Conservation (phyloP, 164 flowering plant genomes). For the Santalum album region DNA sequence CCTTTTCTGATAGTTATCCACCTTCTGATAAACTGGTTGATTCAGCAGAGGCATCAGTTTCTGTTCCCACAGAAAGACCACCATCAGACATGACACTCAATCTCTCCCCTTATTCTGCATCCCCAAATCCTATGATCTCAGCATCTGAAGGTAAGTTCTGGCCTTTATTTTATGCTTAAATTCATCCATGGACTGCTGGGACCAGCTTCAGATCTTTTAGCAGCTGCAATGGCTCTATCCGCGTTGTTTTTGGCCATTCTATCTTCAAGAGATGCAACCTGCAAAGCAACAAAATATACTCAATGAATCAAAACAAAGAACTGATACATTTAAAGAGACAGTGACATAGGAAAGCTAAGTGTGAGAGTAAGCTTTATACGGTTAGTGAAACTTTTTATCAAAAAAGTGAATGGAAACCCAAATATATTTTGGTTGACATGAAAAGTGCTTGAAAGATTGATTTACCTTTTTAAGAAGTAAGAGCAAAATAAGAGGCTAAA, state of each 20-base stretch:
- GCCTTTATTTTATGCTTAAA: slow-evolving; percentile 29
- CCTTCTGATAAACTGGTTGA: slow-evolving; percentile 19
- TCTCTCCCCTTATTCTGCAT: slow-evolving; percentile 48
- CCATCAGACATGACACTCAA: slow-evolving; percentile 60
- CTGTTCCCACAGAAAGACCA: slow-evolving; percentile 53
- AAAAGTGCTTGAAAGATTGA: too few species aligned
- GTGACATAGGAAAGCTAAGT: too few species aligned
- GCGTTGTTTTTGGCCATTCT: slow-evolving; percentile 72
- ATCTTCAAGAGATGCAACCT: slow-evolving; percentile 84
- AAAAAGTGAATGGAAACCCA: too few species aligned
- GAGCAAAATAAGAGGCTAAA: too few species aligned
- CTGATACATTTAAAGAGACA: too few species aligned
- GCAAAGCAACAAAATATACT: slow-evolving; percentile 4
- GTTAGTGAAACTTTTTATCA: too few species aligned
- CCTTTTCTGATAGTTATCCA: slow-evolving; percentile 16
- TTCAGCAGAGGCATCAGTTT: slow-evolving; percentile 45
- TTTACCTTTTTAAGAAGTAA: too few species aligned
- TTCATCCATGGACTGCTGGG: slow-evolving; percentile 37
- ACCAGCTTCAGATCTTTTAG: slow-evolving; percentile 38
- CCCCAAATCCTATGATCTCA: slow-evolving; percentile 37
- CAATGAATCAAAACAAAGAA: too few species aligned
- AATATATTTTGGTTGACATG: too few species aligned
- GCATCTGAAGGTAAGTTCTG: slow-evolving; percentile 26
- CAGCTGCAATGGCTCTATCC: slow-evolving; percentile 65
- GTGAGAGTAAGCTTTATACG: too few species aligned